phyloP scores from a whole-genome alignment of 306 rosid genomes.

The Psophocarpus tetragonolobus region DNA sequence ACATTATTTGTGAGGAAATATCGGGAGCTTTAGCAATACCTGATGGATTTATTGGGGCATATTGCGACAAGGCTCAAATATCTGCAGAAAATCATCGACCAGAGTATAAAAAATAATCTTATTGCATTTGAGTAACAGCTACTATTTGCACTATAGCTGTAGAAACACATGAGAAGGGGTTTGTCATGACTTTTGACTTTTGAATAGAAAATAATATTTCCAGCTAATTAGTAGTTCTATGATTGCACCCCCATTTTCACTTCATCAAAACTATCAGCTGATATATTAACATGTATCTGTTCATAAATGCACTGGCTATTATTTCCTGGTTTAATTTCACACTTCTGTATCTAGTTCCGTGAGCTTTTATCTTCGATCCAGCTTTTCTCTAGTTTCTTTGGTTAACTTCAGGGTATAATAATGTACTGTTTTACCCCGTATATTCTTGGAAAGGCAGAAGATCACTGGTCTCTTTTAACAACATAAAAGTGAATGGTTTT shows the following conservation, averaged over 20 bases:
- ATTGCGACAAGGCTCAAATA: not conserved
- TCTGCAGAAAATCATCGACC: not conserved
- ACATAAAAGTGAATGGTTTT: too few species aligned
- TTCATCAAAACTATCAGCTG: not conserved
- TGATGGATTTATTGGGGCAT: not conserved
- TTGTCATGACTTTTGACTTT: not conserved
- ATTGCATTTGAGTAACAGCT: not conserved
- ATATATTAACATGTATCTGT: not conserved
- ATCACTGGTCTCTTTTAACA: too few species aligned
- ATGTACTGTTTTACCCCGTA: not conserved
- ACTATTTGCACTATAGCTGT: not conserved
- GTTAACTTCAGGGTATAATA: not conserved
- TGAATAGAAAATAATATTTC: not conserved
- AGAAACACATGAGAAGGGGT: not conserved
- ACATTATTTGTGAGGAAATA: not conserved
- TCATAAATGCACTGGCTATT: not conserved
- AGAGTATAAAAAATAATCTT: not conserved
- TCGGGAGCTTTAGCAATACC: not conserved
- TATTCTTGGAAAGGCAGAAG: not conserved
- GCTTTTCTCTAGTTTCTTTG: not conserved
- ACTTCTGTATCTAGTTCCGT: not conserved
- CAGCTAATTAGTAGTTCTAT: not conserved
- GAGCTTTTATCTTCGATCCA: not conserved
- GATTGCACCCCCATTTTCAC: not conserved
- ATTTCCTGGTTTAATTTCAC: not conserved